phyloP scores from a whole-genome alignment of 768 basidiomycete genomes.

The Suillus subaureus region DNA sequence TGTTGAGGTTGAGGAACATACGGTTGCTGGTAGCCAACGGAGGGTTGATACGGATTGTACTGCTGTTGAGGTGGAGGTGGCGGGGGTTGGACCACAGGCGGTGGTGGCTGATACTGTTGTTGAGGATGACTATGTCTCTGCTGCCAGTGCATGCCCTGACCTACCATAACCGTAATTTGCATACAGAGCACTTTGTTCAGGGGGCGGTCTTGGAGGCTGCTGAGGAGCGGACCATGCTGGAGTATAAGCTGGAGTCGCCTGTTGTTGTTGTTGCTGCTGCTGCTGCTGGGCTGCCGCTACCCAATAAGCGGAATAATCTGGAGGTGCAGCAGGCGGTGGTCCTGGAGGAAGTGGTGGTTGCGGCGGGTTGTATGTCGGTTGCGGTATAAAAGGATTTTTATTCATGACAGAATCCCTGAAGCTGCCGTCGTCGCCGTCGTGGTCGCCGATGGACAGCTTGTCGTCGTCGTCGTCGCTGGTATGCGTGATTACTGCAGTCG shows the following conservation, averaged over 20 bases:
- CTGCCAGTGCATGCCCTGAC: conserved; percentile 62
- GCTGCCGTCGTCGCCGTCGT: conserved; percentile 8
- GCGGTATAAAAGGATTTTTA: conserved; percentile 82
- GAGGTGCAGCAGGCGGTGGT: conserved; percentile 71
- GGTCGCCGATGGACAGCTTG: conserved; percentile 14
- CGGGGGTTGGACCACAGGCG: conserved; percentile 52
- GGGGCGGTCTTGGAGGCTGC: conserved; percentile 62
- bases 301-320: conserved; percentile 83
- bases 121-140: conserved; percentile 67
- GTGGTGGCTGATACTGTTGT: conserved; percentile 50
- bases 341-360: conserved; percentile 83
- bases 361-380: conserved; percentile 65
- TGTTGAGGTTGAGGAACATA: conserved; percentile 68
- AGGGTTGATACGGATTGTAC: conserved; percentile 79
- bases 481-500: not conserved
- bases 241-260: conserved; percentile 55
- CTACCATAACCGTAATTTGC: conserved; percentile 92
- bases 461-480: conserved; percentile 24
- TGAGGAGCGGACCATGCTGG: conserved; percentile 70
- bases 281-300: conserved; percentile 55
- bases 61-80: conserved; percentile 58
- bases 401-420: conserved; percentile 54
- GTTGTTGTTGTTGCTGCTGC: conserved; percentile 51
- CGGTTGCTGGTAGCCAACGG: conserved; percentile 62
- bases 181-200: conserved; percentile 84